Conservation (phyloP, 495 filamentous ascomycete species). For the Aspergillus egyptiacus region DNA sequence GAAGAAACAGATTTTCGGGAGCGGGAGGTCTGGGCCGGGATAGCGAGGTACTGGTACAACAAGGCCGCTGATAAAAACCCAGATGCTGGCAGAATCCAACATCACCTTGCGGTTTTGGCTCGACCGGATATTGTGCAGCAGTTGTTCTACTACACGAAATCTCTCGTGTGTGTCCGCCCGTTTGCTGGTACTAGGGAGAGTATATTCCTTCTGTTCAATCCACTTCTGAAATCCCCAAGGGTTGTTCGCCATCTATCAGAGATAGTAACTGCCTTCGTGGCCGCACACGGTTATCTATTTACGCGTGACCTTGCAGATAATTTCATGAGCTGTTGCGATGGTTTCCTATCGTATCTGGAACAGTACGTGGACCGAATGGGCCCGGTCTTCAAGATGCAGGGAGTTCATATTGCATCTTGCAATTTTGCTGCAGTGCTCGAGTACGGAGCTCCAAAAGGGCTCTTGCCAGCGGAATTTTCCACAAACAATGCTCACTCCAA, state of each 20-base stretch:
- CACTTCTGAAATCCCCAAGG: slow-evolving; percentile 44
- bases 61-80: slow-evolving; percentile 69
- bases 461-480: slow-evolving; percentile 33
- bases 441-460: slow-evolving; percentile 54
- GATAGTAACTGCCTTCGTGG: slow-evolving; percentile 51
- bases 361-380: slow-evolving; percentile 53
- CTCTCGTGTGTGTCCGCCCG: slow-evolving; percentile 42
- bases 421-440: slow-evolving; percentile 52
- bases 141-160: slow-evolving; percentile 63
- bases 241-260: slow-evolving; percentile 24
- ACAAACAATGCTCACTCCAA: slow-evolving; percentile 33
- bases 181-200: slow-evolving; percentile 62
- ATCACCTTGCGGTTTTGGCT: slow-evolving; percentile 78
- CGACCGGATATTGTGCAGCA: slow-evolving; percentile 68
- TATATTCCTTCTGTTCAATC: slow-evolving; percentile 64
- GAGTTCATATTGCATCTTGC: slow-evolving; percentile 45
- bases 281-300: slow-evolving; percentile 62
- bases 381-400: slow-evolving; percentile 58
- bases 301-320: slow-evolving; percentile 41
- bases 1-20: slow-evolving; percentile 67
- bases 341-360: slow-evolving; percentile 51
- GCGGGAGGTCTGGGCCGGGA: slow-evolving; percentile 70
- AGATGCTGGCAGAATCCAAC: slow-evolving; percentile 67
- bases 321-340: slow-evolving; percentile 41
- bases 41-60: slow-evolving; percentile 75